Percentiles rank a stretch among this genome's conserved stretches.
Conservation (phyloP, 768 basidiomycete genomes). For the Boletus rubroflammeus region DNA sequence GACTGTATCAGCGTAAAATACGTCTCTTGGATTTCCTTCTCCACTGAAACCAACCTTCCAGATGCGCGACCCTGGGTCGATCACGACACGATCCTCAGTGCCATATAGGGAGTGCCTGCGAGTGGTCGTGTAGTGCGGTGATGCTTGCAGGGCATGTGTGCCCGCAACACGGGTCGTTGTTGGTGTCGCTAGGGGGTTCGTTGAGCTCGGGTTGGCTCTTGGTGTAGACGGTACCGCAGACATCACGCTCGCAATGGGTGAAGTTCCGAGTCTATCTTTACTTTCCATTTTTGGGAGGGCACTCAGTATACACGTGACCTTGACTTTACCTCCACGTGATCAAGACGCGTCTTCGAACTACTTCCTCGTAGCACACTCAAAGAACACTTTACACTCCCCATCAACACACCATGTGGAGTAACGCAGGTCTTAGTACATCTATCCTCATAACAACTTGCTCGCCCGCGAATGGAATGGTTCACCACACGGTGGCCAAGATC, state of each 20-base stretch:
- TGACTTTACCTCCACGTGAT: conserved; percentile 20
- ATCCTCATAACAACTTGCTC: conserved; percentile 22
- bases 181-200: conserved; percentile 47
- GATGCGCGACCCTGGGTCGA: conserved; percentile 89
- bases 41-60: conserved; percentile 99
- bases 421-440: conserved; percentile 27
- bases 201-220: conserved; percentile 16
- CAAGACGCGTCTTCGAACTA: conserved; percentile 13
- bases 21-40: conserved; percentile 84
- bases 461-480: conserved; percentile 29
- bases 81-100: conserved; percentile 90
- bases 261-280: background rate
- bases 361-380: too few relatives aligned
- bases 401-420: conserved; percentile 21
- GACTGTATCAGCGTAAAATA: conserved; percentile 60
- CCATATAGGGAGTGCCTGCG: conserved; percentile 93
- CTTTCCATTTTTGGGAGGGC: background rate
- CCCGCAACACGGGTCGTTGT: conserved; percentile 49
- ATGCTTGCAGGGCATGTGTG: conserved; percentile 54
- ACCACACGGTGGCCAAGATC: conserved; percentile 24
- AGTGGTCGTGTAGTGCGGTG: conserved; percentile 82
- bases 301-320: conserved; percentile 5
- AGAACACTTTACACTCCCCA: background rate
- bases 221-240: conserved; percentile 35
- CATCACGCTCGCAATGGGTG: conserved; percentile 20